A percentile compares a stretch with the other conserved stretches of the same genome.
These are phyloP conservation scores for Penicillium sp. DNA, from an alignment of 2,329 filamentous ascomycete genomes.

Conservation along the genomic window DNA sequence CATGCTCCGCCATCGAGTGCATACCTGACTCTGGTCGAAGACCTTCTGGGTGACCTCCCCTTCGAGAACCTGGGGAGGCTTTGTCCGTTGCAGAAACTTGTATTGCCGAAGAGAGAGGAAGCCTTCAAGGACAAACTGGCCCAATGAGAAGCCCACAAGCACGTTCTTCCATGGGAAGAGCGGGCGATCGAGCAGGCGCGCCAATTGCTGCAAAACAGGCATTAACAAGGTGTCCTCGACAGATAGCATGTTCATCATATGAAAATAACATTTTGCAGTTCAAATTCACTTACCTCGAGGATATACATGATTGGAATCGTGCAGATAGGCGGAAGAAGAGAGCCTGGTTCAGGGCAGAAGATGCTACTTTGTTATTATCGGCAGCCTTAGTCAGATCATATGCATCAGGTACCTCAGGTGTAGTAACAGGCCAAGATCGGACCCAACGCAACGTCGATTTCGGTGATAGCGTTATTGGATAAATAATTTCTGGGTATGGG, in stretches of 20 bases:
- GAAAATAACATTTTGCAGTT: neutral
- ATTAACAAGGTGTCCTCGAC: slow-evolving; percentile 18
- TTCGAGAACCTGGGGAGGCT: slow-evolving; percentile 79
- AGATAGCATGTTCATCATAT: slow-evolving; percentile 5
- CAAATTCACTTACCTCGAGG: slow-evolving; percentile 31
- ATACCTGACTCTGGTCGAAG: slow-evolving; percentile 86
- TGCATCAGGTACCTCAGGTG: neutral
- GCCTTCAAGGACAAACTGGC: slow-evolving; percentile 85
- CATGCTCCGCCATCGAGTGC: slow-evolving; percentile 7
- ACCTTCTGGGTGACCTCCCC: slow-evolving; percentile 86
- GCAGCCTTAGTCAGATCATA: slow-evolving; percentile 27
- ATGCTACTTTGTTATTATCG: slow-evolving; percentile 25
- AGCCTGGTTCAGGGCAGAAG: slow-evolving; percentile 15
- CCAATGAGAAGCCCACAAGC: slow-evolving; percentile 89
- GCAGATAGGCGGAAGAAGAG: slow-evolving; percentile 17
- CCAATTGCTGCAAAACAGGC: slow-evolving; percentile 58
- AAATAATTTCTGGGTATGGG: neutral
- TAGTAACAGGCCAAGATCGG: neutral
- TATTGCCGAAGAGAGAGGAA: slow-evolving; percentile 91
- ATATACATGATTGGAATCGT: slow-evolving; percentile 34
- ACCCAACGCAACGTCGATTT: neutral
- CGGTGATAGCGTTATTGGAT: neutral
- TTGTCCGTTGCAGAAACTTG: slow-evolving; percentile 73
- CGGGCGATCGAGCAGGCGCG: slow-evolving; percentile 82
- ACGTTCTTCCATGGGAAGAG: slow-evolving; percentile 97